A percentile compares a stretch with the other conserved stretches of the same genome.
Conservation (phyloP, 2,329 filamentous ascomycete genomes). For the Calonectria pteridis region DNA sequence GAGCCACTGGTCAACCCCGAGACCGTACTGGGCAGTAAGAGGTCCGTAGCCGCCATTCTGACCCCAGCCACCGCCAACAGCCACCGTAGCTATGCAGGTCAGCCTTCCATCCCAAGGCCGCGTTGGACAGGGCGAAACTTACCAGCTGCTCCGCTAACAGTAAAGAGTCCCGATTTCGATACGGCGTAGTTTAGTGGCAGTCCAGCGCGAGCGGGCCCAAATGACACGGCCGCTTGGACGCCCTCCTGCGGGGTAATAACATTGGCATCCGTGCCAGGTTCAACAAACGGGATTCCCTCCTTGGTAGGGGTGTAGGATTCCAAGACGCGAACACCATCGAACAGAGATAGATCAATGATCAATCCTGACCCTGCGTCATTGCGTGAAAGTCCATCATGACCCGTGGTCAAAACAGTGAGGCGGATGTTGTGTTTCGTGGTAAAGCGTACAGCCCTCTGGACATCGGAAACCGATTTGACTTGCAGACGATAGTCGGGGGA, state of each 20-base stretch:
- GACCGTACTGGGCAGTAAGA: slow-evolving; percentile 7
- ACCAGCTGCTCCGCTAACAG: background rate
- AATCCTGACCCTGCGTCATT: background rate
- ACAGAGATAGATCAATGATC: background rate
- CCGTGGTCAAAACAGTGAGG: background rate
- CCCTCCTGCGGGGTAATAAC: background rate
- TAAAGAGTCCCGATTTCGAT: background rate
- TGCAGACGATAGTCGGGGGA: background rate
- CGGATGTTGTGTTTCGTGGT: background rate
- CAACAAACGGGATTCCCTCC: background rate
- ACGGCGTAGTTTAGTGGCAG: background rate
- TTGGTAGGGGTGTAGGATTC: background rate
- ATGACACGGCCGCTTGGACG: background rate
- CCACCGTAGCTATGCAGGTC: background rate
- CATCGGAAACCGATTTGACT: background rate
- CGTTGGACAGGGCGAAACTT: background rate
- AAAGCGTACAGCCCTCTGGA: background rate
- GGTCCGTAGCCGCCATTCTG: slow-evolving; percentile 11
- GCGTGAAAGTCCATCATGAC: background rate
- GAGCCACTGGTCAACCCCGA: slow-evolving; percentile 14
- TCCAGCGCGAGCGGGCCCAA: background rate
- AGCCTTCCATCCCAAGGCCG: background rate
- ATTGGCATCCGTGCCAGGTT: background rate
- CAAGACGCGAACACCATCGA: background rate
- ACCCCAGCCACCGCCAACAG: background rate